Evolutionary conservation across 2,329 filamentous ascomycete genomes (phyloP), one percentile per base, ranked within the genome.

Genomic region (Neoarthrinium moseri): DNA sequence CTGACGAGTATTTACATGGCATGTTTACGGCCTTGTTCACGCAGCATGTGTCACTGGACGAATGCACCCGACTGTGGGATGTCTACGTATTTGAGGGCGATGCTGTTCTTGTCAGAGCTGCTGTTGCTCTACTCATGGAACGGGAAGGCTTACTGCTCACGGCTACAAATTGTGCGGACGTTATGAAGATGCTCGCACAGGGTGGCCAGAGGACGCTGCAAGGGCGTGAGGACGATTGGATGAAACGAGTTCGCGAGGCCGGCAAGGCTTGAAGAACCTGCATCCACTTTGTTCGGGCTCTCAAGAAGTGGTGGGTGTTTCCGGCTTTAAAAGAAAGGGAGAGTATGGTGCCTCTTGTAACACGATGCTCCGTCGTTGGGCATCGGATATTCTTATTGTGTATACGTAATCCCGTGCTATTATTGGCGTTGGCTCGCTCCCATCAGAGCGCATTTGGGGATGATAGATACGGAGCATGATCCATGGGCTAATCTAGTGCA

Each of bases 31-130:
- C 73, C 13, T 69, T 90, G 5, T 88, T 89, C 60, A 85, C 85
- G 0, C 65, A 68, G 13, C 71, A 78, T 30, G 67, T 89, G 4
- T 77, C 78, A 6, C 74, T 91, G 13, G 88, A 91, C 56, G 79
- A 87, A 54, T 86, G 83, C 4, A 80, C 83, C 2, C 72, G 89
- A 2, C 66, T 94, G 11, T 92, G 87, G 87, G 89, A 95, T 52
- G 81, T 92, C 0, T 90, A 89, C 54, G 82, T 88, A 3, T 90
- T 95, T 53, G 89, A 95, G 60, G 87, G 88, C 21, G 89, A 95
- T 52, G 73, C 79, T 1, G 73, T 88, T 1, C 70, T 91, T 0
- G 78, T 92, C 6, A 73, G 87, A 0, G 86, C 86, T 1, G 86
- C 81, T 0, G 83, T 91, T 0, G 89, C 85, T 0, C 70, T 88